phyloP scores from a whole-genome alignment of 1,284 basidiomycete species.

The Ustilago shanxiensis region DNA sequence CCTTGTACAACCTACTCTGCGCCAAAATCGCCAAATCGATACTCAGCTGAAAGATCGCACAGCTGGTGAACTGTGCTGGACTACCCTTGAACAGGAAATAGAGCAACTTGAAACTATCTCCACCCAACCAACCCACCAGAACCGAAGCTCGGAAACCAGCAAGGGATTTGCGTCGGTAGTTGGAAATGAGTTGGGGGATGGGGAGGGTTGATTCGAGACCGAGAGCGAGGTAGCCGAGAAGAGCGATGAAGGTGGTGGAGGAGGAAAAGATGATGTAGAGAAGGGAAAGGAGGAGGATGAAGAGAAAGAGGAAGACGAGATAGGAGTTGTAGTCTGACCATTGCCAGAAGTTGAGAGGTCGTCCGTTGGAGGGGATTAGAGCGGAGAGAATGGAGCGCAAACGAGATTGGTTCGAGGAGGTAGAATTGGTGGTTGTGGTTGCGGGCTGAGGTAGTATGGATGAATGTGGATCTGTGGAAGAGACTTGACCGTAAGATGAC shows the following conservation, averaged over 20 bases:
- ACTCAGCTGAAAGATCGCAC: slow-evolving; percentile 65
- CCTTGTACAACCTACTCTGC: slow-evolving; percentile 65
- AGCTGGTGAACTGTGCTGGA: slow-evolving; percentile 56
- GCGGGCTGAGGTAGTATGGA: slow-evolving; percentile 5
- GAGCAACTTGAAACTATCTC: slow-evolving; percentile 71
- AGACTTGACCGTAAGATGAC: slow-evolving; percentile 18
- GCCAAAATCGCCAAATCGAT: slow-evolving; percentile 67
- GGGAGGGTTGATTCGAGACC: slow-evolving; percentile 72
- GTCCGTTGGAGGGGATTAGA: background rate
- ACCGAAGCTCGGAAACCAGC: slow-evolving; percentile 87
- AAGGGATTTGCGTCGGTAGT: slow-evolving; percentile 80
- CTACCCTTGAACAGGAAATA: slow-evolving; percentile 47
- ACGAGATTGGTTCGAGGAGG: background rate
- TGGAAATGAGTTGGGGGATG: slow-evolving; percentile 57
- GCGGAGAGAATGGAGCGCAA: background rate
- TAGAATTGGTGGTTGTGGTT: background rate
- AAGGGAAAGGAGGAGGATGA: slow-evolving; percentile 73
- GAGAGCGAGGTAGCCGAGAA: slow-evolving; percentile 82
- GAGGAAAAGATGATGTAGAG: slow-evolving; percentile 78
- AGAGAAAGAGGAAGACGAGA: slow-evolving; percentile 83
- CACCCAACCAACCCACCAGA: slow-evolving; percentile 73
- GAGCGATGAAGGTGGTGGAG: slow-evolving; percentile 76
- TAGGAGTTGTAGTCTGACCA: slow-evolving; percentile 81
- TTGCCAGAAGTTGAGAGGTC: slow-evolving; percentile 86
- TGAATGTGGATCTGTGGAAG: slow-evolving; percentile 20